A percentile compares a stretch with the other conserved stretches of the same genome.
Evolutionary conservation across 2,329 filamentous ascomycete genomes (phyloP).

Genomic region (Hortaea werneckii): DNA sequence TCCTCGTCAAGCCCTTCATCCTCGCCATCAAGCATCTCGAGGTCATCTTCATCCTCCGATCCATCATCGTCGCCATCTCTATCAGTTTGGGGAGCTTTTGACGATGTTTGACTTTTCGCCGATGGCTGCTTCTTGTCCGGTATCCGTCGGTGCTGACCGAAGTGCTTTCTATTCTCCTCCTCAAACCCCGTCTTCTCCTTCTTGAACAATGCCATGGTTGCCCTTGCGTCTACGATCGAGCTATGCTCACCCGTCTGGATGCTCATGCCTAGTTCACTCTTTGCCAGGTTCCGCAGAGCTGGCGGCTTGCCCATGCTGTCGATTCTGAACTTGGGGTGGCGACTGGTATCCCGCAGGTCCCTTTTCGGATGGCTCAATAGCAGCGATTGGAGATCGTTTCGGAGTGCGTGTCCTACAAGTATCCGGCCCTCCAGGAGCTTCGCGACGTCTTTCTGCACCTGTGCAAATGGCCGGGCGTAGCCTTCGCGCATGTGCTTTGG

Average conservation of each 20-base stretch:
- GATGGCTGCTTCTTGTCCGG: conserved; percentile 5
- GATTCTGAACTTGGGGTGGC: conserved; percentile 63
- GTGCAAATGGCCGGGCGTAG: conserved; percentile 49
- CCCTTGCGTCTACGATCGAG: conserved; percentile 67
- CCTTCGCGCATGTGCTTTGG: conserved; percentile 56
- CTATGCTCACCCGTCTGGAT: conserved; percentile 53
- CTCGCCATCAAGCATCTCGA: conserved; percentile 18
- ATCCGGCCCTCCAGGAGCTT: conserved; percentile 60
- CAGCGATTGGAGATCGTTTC: conserved; percentile 65
- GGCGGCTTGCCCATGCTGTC: conserved; percentile 59
- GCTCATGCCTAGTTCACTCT: conserved; percentile 46
- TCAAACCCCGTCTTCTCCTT: conserved; percentile 80
- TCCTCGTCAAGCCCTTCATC: conserved; percentile 15
- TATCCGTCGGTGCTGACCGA: conserved; percentile 25
- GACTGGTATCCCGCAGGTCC: conserved; percentile 77
- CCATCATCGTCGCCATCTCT: conserved; percentile 15
- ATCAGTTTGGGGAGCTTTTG: conserved; percentile 6
- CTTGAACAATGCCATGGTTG: conserved; percentile 81
- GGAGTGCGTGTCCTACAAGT: conserved; percentile 73
- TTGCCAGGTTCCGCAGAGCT: conserved; percentile 50
- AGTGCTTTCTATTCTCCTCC: conserved; percentile 62
- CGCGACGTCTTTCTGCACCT: conserved; percentile 65
- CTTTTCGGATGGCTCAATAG: conserved; percentile 66
- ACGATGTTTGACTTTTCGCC: conserved; percentile 3
- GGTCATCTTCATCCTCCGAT: conserved; percentile 14